A percentile compares a stretch with the other conserved stretches of the same genome.
phyloP scores from a whole-genome alignment of 345 rosid species.

The thale cress (Arabidopsis thaliana) region TAIR10.1 NC_003070.9:16231001-16231500 shows the following conservation, averaged over 20 bases:
- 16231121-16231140: constrained; percentile 59
- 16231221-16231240: not conserved
- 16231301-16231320: not conserved
- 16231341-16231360: too few relatives aligned
- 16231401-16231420: too few relatives aligned
- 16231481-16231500: too few relatives aligned
- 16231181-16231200: not conserved
- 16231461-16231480: too few relatives aligned
- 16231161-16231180: not conserved
- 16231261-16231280: not conserved
- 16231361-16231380: too few relatives aligned
- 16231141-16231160: constrained; percentile 60
- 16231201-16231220: not conserved
- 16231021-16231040: constrained; percentile 5
- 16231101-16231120: constrained; percentile 58
- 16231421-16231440: too few relatives aligned
- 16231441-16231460: too few relatives aligned
- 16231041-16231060: constrained; percentile 85
- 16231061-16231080: constrained; percentile 75
- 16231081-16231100: constrained; percentile 58
- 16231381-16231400: too few relatives aligned
- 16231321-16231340: too few relatives aligned
- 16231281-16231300: not conserved
- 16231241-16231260: not conserved
- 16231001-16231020: not conserved